Evolutionary conservation across 495 filamentous ascomycete species (phyloP), one percentile per base, ranked within the genome.

Genomic region (Niebla homalea): DNA sequence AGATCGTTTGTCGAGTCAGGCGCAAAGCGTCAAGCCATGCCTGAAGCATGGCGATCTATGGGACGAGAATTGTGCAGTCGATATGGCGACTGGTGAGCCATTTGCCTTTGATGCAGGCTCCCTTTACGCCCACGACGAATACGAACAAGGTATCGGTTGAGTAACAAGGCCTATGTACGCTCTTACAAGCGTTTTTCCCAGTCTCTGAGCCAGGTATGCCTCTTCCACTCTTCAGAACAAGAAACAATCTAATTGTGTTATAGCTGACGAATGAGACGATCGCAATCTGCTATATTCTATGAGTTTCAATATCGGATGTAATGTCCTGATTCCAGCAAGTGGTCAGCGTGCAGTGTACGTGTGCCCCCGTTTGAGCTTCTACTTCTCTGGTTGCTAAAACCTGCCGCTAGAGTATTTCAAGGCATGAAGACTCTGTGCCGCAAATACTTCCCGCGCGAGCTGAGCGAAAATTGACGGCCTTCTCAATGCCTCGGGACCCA

Each of bases 41-140:
- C 57, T 75, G 1, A 59, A 73, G 1, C 72, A 75, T 47, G 71
- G 71, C 6, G 69, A 74, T 55, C 50, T 72, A 5, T 74, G 70
- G 72, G 60, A 74, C 38, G 69, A 58, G 16, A 75, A 74, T 54
- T 57, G 61, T 5, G 69, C 63, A 0, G 51, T 63, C 11, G 60
- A 71, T 49, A 36, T 51, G 4, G 46, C 57, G 2, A 71, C 56
- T 5, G 66, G 60, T 1, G 52, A 60, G n/a, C 46, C 57, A 16
- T 38, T 70, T 6, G 55, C 76, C 12, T 77, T 70, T 40, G 73
- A 77, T 57, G 64, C 71, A 0, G 62, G 64, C 36, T 62, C 47
- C 2, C 68, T 69, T 52, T 77, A 68, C 57, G 72, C 64, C 0
- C 73, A 78, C 47, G 70, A 75, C 37, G 73, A 76, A 50, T 67